Evolutionary conservation across 805 yeast species (phyloP).

Genomic region (Saccharomycopsis synnaedendra): DNA sequence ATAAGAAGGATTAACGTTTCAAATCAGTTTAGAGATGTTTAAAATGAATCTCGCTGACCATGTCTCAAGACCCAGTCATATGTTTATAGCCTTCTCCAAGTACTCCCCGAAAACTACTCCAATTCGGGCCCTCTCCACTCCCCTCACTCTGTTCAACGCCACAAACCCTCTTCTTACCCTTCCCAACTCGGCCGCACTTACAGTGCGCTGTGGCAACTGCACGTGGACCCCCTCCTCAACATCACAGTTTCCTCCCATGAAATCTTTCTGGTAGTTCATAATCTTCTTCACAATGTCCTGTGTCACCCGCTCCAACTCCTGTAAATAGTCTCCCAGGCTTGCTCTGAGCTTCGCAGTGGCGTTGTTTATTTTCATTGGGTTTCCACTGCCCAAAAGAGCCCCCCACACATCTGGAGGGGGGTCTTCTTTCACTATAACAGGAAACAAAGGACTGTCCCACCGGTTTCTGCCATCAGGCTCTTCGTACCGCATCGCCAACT

Average conservation of each 20-base stretch:
- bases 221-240: constrained; percentile 31
- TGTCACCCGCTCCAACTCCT: constrained; percentile 65
- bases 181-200: constrained; percentile 70
- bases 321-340: constrained; percentile 61
- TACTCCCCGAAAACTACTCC: constrained; percentile 68
- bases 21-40: no score
- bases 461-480: constrained; percentile 80
- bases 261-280: constrained; percentile 45
- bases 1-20: no score
- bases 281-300: constrained; percentile 51
- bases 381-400: constrained; percentile 31
- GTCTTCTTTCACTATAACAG: constrained; percentile 48
- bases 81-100: constrained; percentile 34
- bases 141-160: constrained; percentile 68
- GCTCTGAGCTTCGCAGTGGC: constrained; percentile 82
- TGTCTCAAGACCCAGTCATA: no score
- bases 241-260: constrained; percentile 32
- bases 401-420: constrained; percentile 41
- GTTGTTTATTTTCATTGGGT: constrained; percentile 56
- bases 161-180: constrained; percentile 76
- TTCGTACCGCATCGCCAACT: constrained; percentile 75
- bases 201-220: constrained; percentile 46
- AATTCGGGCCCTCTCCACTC: constrained; percentile 59
- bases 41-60: no score
- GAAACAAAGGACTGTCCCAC: constrained; percentile 91